A percentile compares a stretch with the other conserved stretches of the same genome.
These are phyloP conservation scores for Boletus barrowsii DNA, from an alignment of 768 basidiomycete genomes.

Conservation along the genomic window DNA sequence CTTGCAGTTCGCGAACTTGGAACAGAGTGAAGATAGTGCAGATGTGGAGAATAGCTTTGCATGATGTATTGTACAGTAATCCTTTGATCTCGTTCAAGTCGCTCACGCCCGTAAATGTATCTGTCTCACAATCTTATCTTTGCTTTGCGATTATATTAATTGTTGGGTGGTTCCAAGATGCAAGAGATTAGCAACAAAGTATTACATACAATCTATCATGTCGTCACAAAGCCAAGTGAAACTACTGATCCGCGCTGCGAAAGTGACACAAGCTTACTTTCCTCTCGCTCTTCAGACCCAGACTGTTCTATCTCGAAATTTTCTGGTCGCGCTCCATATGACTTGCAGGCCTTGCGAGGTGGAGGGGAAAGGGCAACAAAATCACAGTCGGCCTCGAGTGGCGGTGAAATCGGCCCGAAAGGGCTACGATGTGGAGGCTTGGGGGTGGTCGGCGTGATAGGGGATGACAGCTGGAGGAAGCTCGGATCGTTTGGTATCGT, in stretches of 20 bases:
- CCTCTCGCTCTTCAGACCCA: conserved; percentile 9
- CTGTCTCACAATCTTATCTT: background rate
- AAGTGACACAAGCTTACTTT: conserved; percentile 30
- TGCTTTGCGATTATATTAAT: background rate
- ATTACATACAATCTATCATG: conserved; percentile 32
- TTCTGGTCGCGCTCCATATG: conserved; percentile 31
- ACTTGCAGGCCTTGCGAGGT: conserved; percentile 58
- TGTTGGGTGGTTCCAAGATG: background rate
- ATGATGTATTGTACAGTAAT: conserved; percentile 39
- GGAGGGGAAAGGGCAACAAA: conserved; percentile 59
- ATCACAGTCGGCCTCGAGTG: conserved; percentile 32
- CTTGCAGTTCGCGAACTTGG: conserved; percentile 80
- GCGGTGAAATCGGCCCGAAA: conserved; percentile 27
- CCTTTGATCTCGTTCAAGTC: background rate
- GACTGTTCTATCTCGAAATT: conserved; percentile 8
- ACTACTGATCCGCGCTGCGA: conserved; percentile 52
- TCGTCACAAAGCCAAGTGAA: conserved; percentile 48
- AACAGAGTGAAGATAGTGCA: conserved; percentile 88
- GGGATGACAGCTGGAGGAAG: conserved; percentile 56
- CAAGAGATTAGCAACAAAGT: conserved; percentile 16
- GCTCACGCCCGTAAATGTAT: conserved; percentile 17
- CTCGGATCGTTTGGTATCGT: conserved; percentile 51
- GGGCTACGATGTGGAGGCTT: conserved; percentile 19
- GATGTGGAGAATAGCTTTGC: conserved; percentile 96
- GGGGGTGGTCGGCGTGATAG: conserved; percentile 34